Evolutionary conservation across 1,284 basidiomycete species (phyloP), one percentile per base, ranked within the genome.

Genomic region (Heterobasidion occidentale): DNA sequence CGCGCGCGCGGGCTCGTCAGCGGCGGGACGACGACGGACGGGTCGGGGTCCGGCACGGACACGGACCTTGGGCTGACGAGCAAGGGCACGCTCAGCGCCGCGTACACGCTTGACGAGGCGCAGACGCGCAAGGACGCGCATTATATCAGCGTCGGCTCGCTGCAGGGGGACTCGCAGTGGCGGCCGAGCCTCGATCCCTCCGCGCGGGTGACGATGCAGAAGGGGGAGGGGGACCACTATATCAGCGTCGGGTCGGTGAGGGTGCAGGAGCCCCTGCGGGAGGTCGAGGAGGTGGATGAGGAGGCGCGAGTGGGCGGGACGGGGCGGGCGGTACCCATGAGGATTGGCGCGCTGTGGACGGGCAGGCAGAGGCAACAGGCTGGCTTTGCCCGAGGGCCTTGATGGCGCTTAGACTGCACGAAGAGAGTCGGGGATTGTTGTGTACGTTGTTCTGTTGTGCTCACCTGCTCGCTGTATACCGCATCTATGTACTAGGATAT

Each of bases 121-220:
- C 3, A 50, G 17, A 35, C 15, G 55, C 45, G 36, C 38, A 34
- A 56, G 50, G 38, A 34, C 34, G 20, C 44, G 36, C 55, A 52
- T 14, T 56, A 56, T 33, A 52, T 56, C 34, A 52, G 51, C 51
- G 46, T 56, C 45, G 55, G 55, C n/a, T 52, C 55, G 14, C 17
- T 56, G 12, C 51, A 48, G 48, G 54, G 54, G 48, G 54, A 56
- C 15, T 42, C 38, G 17, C 38, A 56, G n/a, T 46, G 53, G 53
- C 38, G n/a, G 6, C 38, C 38, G 53, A 42, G 12, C 17, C 46
- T 7, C 47, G 49, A 27, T 27, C 47, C 36, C 9, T 14, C 49
- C 6, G 38, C 38, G 19, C 27, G 17, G 48, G 20, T n/a, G 19
- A 15, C 8, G 46, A 36, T 9, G 46, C 6, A 6, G 46, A 54